phyloP scores from a whole-genome alignment of 2,329 filamentous ascomycete genomes.

The Pezicula neosporulosa region DNA sequence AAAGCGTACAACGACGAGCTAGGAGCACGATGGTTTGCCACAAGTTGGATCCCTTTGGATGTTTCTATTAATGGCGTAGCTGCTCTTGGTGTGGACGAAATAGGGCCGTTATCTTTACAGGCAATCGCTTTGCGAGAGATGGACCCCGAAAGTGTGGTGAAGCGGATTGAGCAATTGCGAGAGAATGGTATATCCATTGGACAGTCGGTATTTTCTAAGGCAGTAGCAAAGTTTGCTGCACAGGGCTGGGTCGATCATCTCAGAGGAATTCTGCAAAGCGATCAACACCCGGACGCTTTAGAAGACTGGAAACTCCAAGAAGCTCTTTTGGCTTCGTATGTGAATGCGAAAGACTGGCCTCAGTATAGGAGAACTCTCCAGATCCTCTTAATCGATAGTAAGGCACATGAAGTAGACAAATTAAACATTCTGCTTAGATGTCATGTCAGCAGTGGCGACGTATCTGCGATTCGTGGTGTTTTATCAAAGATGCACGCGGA shows the following conservation, averaged over 20 bases:
- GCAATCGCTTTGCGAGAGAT: conserved; percentile 68
- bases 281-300: conserved; percentile 62
- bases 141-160: conserved; percentile 50
- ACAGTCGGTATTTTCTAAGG: conserved; percentile 59
- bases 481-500: conserved; percentile 45
- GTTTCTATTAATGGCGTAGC: conserved; percentile 67
- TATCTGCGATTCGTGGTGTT: conserved; percentile 20
- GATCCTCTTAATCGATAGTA: conserved; percentile 42
- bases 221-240: conserved; percentile 61
- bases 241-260: conserved; percentile 41
- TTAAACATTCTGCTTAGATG: conserved; percentile 45
- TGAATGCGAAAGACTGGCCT: conserved; percentile 44
- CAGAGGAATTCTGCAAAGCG: conserved; percentile 39
- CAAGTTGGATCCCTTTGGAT: conserved; percentile 68
- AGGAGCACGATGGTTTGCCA: conserved; percentile 79
- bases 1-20: conserved; percentile 63
- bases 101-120: conserved; percentile 75
- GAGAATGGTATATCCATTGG: conserved; percentile 60
- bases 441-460: conserved; percentile 29
- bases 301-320: conserved; percentile 53
- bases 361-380: conserved; percentile 53
- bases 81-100: conserved; percentile 65
- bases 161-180: conserved; percentile 58
- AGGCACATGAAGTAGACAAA: conserved; percentile 30
- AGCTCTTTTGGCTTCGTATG: conserved; percentile 47